phyloP scores from a whole-genome alignment of 2,329 filamentous ascomycete genomes.

The Alternaria consortialis region DNA sequence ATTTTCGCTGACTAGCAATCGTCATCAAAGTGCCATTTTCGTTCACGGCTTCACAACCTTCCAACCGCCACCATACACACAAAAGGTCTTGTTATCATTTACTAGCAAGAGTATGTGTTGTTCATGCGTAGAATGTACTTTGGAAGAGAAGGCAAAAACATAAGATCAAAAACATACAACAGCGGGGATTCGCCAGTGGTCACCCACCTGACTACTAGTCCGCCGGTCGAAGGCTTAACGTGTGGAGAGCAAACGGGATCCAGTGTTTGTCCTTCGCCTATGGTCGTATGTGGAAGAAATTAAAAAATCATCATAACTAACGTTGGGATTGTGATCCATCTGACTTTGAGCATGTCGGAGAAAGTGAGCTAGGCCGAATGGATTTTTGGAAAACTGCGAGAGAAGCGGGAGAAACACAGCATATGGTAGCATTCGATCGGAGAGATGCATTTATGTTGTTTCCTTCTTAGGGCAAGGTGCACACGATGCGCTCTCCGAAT shows the following conservation, averaged over 20 bases:
- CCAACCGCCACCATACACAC: background rate
- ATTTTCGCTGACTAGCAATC: background rate
- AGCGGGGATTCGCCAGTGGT: background rate
- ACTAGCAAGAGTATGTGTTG: background rate
- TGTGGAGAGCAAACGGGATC: constrained; percentile 19
- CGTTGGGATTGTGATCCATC: background rate
- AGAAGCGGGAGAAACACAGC: background rate
- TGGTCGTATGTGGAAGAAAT: constrained; percentile 14
- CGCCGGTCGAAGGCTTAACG: constrained; percentile 15
- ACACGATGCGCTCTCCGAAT: background rate
- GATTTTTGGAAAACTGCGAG: background rate
- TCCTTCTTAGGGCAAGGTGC: background rate
- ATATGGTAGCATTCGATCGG: background rate
- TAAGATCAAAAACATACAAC: background rate
- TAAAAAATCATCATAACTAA: background rate
- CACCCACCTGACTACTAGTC: background rate
- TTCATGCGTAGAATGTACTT: background rate
- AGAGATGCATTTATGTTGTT: background rate
- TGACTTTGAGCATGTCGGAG: background rate
- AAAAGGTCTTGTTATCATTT: background rate
- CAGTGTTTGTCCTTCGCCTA: constrained; percentile 7
- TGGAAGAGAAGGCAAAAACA: background rate
- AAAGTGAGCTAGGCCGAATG: background rate
- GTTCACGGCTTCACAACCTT: background rate
- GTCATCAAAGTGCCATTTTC: background rate